These are phyloP conservation scores for Halophytophthora polymorphica DNA, from an alignment of 352 stramenopile genomes.

Conservation along the genomic window DNA sequence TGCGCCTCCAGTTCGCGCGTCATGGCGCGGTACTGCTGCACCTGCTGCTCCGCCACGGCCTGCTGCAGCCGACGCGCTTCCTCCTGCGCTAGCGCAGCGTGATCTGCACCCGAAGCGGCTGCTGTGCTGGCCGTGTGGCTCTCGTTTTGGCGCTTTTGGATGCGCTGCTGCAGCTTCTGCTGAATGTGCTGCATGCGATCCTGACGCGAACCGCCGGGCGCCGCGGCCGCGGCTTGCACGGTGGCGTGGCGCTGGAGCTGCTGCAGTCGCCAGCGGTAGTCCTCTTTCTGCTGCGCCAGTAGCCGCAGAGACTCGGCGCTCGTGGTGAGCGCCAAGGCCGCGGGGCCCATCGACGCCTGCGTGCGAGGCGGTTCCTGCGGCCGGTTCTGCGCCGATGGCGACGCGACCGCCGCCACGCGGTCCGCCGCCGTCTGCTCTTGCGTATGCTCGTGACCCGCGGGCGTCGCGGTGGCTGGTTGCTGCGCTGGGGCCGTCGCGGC, in stretches of 20 bases:
- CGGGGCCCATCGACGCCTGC: conserved; percentile 4
- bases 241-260: conserved; percentile 18
- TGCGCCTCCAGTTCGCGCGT: conserved; percentile 20
- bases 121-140: conserved; percentile 17
- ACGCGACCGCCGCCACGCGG: neutral
- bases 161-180: conserved; percentile 35
- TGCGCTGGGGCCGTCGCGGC: conserved; percentile 9
- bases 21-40: conserved; percentile 28
- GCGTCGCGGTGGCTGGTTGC: conserved; percentile 7
- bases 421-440: conserved; percentile 12
- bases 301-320: conserved; percentile 20
- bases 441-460: neutral
- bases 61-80: conserved; percentile 30
- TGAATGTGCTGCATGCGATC: conserved; percentile 42
- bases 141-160: conserved; percentile 36
- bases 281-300: conserved; percentile 35
- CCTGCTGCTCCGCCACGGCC: conserved; percentile 41
- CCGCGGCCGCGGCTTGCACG: conserved; percentile 13
- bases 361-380: conserved; percentile 12
- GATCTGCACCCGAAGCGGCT: neutral
- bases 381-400: neutral
- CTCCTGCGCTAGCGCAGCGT: conserved; percentile 13
- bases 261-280: conserved; percentile 36
- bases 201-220: conserved; percentile 5
- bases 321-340: conserved; percentile 1